A percentile compares a stretch with the other conserved stretches of the same genome.
Evolutionary conservation across 495 filamentous ascomycete species (phyloP).

Genomic region (Aspergillus cavernicola): DNA sequence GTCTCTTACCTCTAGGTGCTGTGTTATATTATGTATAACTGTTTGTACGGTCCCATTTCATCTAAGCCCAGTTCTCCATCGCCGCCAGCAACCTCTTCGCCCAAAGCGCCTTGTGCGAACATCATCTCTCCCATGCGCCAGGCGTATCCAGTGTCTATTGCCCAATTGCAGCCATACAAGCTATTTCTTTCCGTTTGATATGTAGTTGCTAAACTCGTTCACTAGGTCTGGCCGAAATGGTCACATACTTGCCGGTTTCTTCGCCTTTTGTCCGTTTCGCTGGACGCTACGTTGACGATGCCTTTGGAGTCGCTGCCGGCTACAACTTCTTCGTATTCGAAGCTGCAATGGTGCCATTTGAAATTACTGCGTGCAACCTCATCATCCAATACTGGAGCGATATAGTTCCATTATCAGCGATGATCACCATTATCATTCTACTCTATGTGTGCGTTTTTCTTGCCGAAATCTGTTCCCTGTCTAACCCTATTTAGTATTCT

Average conservation of each 20-base stretch:
- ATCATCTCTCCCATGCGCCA: not conserved
- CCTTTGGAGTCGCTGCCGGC: conserved; percentile 54
- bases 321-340: conserved; percentile 72
- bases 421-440: conserved; percentile 41
- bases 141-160: not conserved
- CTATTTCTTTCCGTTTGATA: not conserved
- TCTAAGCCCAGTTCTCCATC: not conserved
- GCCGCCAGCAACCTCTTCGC: not conserved
- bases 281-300: conserved; percentile 72
- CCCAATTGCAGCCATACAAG: conserved; percentile 8
- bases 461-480: not conserved
- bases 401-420: conserved; percentile 38
- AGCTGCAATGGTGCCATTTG: conserved; percentile 41
- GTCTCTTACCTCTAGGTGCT: conserved; percentile 49
- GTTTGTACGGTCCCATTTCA: conserved; percentile 38
- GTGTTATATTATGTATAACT: conserved; percentile 67
- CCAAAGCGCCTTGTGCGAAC: conserved; percentile 4
- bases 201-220: conserved; percentile 12
- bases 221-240: conserved; percentile 72
- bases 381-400: conserved; percentile 48
- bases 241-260: conserved; percentile 74
- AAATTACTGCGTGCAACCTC: conserved; percentile 42
- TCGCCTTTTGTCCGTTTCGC: conserved; percentile 83
- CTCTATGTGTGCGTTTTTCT: conserved; percentile 45
- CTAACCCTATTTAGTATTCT: conserved; percentile 26